Evolutionary conservation across 768 basidiomycete genomes (phyloP), one percentile per base, ranked within the genome.

Genomic region (Dioszegia crocea): DNA sequence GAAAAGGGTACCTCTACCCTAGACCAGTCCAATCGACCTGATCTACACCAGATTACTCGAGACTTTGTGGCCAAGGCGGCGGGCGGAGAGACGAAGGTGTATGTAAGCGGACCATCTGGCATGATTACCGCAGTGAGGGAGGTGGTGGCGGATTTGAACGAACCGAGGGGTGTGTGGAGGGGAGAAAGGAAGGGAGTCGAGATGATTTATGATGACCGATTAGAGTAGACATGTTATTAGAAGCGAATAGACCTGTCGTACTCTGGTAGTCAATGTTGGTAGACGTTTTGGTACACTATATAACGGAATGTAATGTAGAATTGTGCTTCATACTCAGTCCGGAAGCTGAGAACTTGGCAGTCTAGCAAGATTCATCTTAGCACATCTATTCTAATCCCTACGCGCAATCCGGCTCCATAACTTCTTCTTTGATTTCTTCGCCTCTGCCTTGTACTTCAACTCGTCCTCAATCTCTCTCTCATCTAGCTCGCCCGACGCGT

Each of bases 391-490:
- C 49, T 51, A 51, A 6, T 36, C 31, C 6, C 31, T 33, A 3
- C 10, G 31, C 4, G 51, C 24, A n/a, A 53, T 40, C 23, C 51
- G 19, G 33, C 24, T 40, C 51, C 51, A 53, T 9, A 53, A 14
- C 26, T 53, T 53, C 54, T 33, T 29, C 48, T 66, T 67, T 10
- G 50, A 56, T 24, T 61, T 39, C 79, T 88, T 91, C 54, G 78
- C 81, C 26, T 82, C 85, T 10, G 86, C 77, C 56, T 81, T 78
- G 62, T 78, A 76, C 62, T 82, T 78, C 53, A 83, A 84, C 76
- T 89, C 88, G 19, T 82, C 80, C 73, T 91, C 89, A 33, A 89
- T 81, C 79, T 94, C 91, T 64, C 85, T 85, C 40, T 91, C 90
- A 44, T 86, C 82, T 60, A 89, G 78, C 4, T 83, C 84, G n/a